phyloP scores from a whole-genome alignment of 306 rosid species.

The Cyamopsis tetragonoloba region DNA sequence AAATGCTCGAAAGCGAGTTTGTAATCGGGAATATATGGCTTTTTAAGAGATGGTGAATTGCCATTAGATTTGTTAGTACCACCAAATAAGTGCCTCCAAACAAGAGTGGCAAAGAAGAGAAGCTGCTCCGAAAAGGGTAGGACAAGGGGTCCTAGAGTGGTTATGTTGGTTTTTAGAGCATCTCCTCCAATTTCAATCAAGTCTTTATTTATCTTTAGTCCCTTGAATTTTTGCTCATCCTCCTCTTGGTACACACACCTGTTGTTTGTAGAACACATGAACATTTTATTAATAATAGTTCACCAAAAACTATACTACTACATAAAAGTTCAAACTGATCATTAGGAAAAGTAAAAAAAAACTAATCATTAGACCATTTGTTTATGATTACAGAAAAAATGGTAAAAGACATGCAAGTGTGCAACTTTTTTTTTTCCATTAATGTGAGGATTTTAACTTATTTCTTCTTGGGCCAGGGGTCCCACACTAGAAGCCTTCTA shows the following conservation, averaged over 20 bases:
- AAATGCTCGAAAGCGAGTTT: conserved; percentile 92
- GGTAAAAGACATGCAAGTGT: background rate
- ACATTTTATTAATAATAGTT: background rate
- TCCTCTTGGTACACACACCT: conserved; percentile 96
- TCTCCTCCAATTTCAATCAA: conserved; percentile 89
- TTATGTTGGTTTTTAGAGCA: conserved; percentile 92
- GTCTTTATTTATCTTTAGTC: conserved; percentile 84
- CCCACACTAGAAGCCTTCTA: no score
- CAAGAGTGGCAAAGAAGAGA: conserved; percentile 65
- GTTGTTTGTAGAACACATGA: background rate
- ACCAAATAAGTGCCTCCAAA: conserved; percentile 72
- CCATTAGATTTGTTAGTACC: conserved; percentile 32
- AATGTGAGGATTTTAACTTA: background rate
- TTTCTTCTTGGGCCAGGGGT: background rate
- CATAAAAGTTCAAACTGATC: no score
- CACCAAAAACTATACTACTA: background rate
- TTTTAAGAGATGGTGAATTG: conserved; percentile 30
- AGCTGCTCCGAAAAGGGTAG: conserved; percentile 89
- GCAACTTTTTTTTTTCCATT: background rate
- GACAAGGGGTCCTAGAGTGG: conserved; percentile 88
- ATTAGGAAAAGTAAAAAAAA: background rate
- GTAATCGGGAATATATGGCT: conserved; percentile 92
- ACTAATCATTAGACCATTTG: background rate
- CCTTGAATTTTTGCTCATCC: conserved; percentile 74
- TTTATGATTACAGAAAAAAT: background rate